A percentile compares a stretch with the other conserved stretches of the same genome.
These are phyloP conservation scores for Chlamydomonas sp. DNA, from an alignment of 139 green algal species.

Conservation along the genomic window DNA sequence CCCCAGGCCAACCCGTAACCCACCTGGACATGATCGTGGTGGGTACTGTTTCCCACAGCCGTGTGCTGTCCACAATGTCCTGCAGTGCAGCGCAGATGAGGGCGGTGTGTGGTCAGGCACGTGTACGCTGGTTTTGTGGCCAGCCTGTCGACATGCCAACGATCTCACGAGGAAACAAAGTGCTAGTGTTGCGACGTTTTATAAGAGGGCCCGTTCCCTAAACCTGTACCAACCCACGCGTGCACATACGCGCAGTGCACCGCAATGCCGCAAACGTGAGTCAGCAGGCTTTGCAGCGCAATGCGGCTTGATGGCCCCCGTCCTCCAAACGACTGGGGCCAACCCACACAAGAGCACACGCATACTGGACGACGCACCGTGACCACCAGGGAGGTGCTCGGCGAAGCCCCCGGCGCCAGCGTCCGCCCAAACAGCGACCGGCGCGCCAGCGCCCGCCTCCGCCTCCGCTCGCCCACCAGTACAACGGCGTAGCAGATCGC, in stretches of 20 bases:
- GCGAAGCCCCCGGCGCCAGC: constrained; percentile 5
- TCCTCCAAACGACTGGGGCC: too few species aligned
- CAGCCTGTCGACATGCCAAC: too few species aligned
- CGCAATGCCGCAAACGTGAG: too few species aligned
- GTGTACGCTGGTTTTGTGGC: not conserved
- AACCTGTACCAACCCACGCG: too few species aligned
- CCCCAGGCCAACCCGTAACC: not conserved
- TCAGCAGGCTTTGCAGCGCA: too few species aligned
- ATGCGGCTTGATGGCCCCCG: too few species aligned
- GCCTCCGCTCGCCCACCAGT: not conserved
- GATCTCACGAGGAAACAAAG: too few species aligned
- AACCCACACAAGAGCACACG: too few species aligned
- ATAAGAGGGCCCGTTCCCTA: too few species aligned
- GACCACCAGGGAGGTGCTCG: constrained; percentile 13
- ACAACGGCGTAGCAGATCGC: not conserved
- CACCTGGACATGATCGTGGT: constrained; percentile 15
- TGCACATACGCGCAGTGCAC: too few species aligned
- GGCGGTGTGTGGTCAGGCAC: too few species aligned
- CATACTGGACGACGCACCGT: not conserved
- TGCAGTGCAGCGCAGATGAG: not conserved
- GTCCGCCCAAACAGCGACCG: constrained; percentile 8
- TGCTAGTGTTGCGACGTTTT: too few species aligned
- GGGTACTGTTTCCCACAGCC: constrained; percentile 27
- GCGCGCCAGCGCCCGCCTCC: not conserved
- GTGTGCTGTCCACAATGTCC: constrained; percentile 35